These are phyloP conservation scores for Populus hybrid DNA, from an alignment of 441 rosid genomes.

Conservation along the genomic window DNA sequence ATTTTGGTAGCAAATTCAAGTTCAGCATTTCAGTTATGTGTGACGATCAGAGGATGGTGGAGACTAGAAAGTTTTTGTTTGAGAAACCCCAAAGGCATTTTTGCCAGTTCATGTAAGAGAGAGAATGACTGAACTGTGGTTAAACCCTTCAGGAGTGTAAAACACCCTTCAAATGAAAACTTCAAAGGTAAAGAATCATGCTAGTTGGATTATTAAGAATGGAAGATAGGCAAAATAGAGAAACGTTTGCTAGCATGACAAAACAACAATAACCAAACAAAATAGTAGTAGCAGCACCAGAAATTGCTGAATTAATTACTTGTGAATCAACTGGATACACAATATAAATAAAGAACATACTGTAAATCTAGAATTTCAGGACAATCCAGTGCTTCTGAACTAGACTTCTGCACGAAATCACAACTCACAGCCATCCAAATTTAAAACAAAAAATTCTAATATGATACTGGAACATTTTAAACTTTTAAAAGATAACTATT, in stretches of 20 bases:
- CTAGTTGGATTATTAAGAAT: neutral
- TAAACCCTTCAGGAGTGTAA: neutral
- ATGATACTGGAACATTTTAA: neutral
- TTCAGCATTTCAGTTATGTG: neutral
- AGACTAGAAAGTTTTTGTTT: neutral
- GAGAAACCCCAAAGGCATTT: neutral
- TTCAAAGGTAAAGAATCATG: neutral
- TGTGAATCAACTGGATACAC: neutral
- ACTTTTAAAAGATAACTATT: neutral
- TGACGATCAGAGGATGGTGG: neutral
- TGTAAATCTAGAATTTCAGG: neutral
- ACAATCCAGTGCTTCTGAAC: neutral
- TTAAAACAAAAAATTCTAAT: neutral
- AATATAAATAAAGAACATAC: neutral
- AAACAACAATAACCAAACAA: neutral
- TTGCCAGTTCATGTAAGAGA: neutral
- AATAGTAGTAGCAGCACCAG: neutral
- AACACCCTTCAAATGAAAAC: neutral
- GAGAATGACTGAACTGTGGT: neutral
- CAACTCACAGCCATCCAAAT: neutral
- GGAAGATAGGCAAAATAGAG: neutral
- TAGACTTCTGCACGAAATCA: neutral
- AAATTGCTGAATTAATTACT: neutral
- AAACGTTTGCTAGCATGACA: neutral
- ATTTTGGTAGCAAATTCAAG: neutral